These are phyloP conservation scores for Bretziella fagacearum DNA, from an alignment of 2,329 filamentous ascomycete genomes.

Conservation along the genomic window DNA sequence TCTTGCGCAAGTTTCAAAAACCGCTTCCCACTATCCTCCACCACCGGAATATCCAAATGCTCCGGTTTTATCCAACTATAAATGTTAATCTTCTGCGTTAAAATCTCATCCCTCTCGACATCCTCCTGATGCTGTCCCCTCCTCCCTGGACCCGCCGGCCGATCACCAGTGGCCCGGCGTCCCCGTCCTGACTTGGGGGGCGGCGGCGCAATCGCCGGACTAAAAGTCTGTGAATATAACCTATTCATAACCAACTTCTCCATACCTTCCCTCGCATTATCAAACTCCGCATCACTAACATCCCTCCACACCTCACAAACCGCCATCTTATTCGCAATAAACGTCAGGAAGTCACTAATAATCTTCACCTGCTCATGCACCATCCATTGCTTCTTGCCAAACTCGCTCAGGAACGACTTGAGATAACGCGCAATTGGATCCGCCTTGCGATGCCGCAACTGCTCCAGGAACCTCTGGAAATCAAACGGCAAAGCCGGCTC, in stretches of 20 bases:
- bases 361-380: constrained; percentile 99
- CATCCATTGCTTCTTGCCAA: constrained; percentile 97
- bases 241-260: constrained; percentile 99
- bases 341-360: constrained; percentile 86
- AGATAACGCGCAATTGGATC: constrained; percentile 93
- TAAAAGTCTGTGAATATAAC: constrained; percentile 89
- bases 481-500: constrained; percentile 85
- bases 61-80: constrained; percentile 90
- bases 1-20: constrained; percentile 83
- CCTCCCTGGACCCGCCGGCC: constrained; percentile 60
- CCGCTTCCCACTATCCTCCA: constrained; percentile 70
- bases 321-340: constrained; percentile 97
- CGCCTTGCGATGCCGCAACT: constrained; percentile 89
- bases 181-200: constrained; percentile 51
- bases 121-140: constrained; percentile 95
- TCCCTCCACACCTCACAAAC: constrained; percentile 93
- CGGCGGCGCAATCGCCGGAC: constrained; percentile 69
- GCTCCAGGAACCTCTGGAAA: constrained; percentile 92
- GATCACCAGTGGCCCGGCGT: constrained; percentile 41
- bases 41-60: constrained; percentile 77
- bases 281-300: constrained; percentile 90
- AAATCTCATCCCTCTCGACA: constrained; percentile 87
- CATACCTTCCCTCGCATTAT: constrained; percentile 97
- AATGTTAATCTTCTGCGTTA: constrained; percentile 91
- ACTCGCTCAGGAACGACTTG: constrained; percentile 85